Evolutionary conservation across 805 yeast genomes (phyloP), one percentile per base, ranked within the genome.

Genomic region (Suhomyces sp.): DNA sequence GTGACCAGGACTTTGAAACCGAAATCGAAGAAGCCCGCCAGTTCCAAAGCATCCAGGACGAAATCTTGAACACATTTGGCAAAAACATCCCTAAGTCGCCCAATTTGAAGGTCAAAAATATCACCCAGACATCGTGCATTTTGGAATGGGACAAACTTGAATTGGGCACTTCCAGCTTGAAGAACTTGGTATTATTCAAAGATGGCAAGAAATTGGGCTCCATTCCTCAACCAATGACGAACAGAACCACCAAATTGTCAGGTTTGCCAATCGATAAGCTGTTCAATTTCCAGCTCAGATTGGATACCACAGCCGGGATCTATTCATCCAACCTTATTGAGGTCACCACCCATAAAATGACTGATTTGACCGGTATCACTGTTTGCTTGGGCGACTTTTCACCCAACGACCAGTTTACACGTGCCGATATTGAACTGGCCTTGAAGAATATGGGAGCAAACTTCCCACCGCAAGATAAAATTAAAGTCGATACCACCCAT

Each of bases 61-160:
- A 83, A 55, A 89, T 94, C 48, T 73, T 86, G 51, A 76, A 79
- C 43, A 76, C 84, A 2, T 93, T 86, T 65, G 97, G 97, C 27
- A 77, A 79, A 24, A 73, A 82, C 53, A 79, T 81, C 57, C 98
- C 99, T 19, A 66, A 78, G 53, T 60, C 77, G 1, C 99, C 99
- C 0, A 75, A 77, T 15, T 76, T 94, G 56, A 79, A 81, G 50
- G 74, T 84, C 39, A 79, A 82, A 49, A 94, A 93, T 65, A 84
- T 87, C 46, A 93, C 99, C 1, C 99, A 94, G 66, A 94, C 99
- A 0, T 85, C 94, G 49, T 89, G 96, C 67, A 97, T 92, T 17
- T 78, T 94, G 55, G 96, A 89, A 65, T 94, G 99, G 99, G 97
- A 91, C 54, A 81, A 85, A 10, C 73, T 94, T 49, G 84, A 87